A percentile compares a stretch with the other conserved stretches of the same genome.
phyloP scores from a whole-genome alignment of 148 eudicot species.

The Beta vulgaris region DNA sequence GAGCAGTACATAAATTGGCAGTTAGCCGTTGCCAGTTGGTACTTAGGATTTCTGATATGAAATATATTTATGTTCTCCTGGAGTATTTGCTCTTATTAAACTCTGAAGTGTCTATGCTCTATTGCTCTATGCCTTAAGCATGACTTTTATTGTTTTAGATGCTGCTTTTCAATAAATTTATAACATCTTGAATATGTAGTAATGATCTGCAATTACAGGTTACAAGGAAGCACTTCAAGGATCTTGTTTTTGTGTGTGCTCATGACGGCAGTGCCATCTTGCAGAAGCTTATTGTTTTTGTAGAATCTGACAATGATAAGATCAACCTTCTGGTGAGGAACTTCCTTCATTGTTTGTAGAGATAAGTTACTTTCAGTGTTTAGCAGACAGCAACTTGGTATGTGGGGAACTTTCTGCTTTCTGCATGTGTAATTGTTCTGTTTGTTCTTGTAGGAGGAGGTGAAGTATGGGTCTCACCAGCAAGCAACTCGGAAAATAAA shows the following conservation, averaged over 20 bases:
- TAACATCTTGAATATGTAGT: slow-evolving; percentile 10
- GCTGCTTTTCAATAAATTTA: not conserved
- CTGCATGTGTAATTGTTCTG: slow-evolving; percentile 2
- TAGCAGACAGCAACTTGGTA: not conserved
- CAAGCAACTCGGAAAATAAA: slow-evolving; percentile 60
- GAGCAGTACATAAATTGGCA: not conserved
- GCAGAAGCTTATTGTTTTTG: slow-evolving; percentile 64
- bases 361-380: not conserved
- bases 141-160: slow-evolving; percentile 2
- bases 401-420: not conserved
- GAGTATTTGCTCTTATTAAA: not conserved
- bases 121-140: not conserved
- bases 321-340: slow-evolving; percentile 65
- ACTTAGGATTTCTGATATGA: not conserved
- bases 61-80: not conserved
- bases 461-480: slow-evolving; percentile 42
- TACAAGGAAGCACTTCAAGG: slow-evolving; percentile 57
- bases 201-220: slow-evolving; percentile 51
- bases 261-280: slow-evolving; percentile 44
- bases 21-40: no score
- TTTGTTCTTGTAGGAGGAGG: slow-evolving; percentile 55
- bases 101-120: not conserved
- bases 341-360: not conserved
- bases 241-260: slow-evolving; percentile 67
- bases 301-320: slow-evolving; percentile 61